Percentiles rank a stretch among this genome's conserved stretches.
phyloP scores from a whole-genome alignment of 2,329 filamentous ascomycete species.

The Aulographum hederae region DNA sequence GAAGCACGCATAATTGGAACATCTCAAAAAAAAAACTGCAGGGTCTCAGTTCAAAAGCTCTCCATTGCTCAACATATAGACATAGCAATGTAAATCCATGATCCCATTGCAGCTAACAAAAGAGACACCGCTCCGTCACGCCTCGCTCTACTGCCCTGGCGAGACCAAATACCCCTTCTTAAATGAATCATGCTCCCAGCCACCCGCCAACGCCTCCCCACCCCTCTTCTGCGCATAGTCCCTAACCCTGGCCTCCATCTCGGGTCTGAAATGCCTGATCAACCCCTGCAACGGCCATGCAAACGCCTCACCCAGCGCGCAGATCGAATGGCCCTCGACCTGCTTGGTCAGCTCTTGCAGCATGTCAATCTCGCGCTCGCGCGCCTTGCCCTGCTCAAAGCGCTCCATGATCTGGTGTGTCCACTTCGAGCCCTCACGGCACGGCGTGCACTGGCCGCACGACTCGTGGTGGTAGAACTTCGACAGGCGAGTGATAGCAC shows the following conservation, averaged over 20 bases:
- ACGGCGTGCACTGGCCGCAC: slow-evolving; percentile 98
- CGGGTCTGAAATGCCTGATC: slow-evolving; percentile 93
- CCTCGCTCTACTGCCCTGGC: slow-evolving; percentile 78
- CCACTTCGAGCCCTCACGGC: slow-evolving; percentile 97
- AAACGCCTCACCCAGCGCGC: slow-evolving; percentile 92
- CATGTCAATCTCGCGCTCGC: slow-evolving; percentile 94
- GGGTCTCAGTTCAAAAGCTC: no score
- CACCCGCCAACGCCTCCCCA: slow-evolving; percentile 63
- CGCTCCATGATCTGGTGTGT: slow-evolving; percentile 97
- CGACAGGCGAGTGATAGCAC: slow-evolving; percentile 78
- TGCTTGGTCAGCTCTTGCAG: slow-evolving; percentile 98
- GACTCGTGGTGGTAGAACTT: slow-evolving; percentile 98
- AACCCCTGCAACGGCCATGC: slow-evolving; percentile 97
- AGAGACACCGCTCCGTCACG: no score
- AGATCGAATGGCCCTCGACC: slow-evolving; percentile 97
- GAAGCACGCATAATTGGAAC: no score
- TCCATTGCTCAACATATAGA: no score
- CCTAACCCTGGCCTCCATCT: slow-evolving; percentile 81
- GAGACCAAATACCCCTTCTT: slow-evolving; percentile 70
- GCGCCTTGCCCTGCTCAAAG: slow-evolving; percentile 79
- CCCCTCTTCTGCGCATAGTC: slow-evolving; percentile 60
- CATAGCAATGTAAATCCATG: no score
- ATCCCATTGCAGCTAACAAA: no score
- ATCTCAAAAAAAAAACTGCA: no score
- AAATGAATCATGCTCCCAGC: slow-evolving; percentile 60